These are phyloP conservation scores for Chalara sp. DNA, from an alignment of 2,329 filamentous ascomycete genomes.

Conservation along the genomic window DNA sequence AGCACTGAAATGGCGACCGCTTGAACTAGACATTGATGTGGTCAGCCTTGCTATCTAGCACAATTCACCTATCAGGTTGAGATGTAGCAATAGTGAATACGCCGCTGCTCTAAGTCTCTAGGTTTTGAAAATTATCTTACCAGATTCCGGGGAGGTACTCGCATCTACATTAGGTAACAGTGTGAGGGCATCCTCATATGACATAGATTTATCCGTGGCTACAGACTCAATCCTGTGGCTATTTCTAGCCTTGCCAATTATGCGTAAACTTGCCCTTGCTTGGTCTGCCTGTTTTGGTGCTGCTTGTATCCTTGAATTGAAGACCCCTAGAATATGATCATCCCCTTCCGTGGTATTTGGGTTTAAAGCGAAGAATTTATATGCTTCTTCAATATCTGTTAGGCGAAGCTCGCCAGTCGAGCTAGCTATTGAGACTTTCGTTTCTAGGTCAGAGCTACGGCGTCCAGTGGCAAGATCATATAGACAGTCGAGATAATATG, in stretches of 20 bases:
- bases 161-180: slow-evolving; percentile 39
- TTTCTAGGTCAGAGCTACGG: slow-evolving; percentile 46
- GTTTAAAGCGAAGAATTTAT: slow-evolving; percentile 50
- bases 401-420: slow-evolving; percentile 51
- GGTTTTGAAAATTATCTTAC: not conserved
- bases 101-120: no score
- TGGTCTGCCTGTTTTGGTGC: slow-evolving; percentile 47
- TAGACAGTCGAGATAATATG: slow-evolving; percentile 62
- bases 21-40: not conserved
- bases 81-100: not conserved
- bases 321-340: slow-evolving; percentile 54
- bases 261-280: slow-evolving; percentile 46
- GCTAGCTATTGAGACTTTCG: slow-evolving; percentile 48
- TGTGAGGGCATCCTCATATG: slow-evolving; percentile 55
- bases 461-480: slow-evolving; percentile 46
- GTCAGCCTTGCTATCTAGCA: not conserved
- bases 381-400: slow-evolving; percentile 50
- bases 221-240: slow-evolving; percentile 52
- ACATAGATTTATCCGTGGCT: slow-evolving; percentile 49
- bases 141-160: not conserved
- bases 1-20: not conserved
- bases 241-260: slow-evolving; percentile 50
- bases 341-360: slow-evolving; percentile 40
- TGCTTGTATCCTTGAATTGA: slow-evolving; percentile 50
- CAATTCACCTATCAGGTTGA: not conserved